These are phyloP conservation scores for Colletotrichum eleusines DNA, from an alignment of 2,329 filamentous ascomycete species.

Conservation along the genomic window DNA sequence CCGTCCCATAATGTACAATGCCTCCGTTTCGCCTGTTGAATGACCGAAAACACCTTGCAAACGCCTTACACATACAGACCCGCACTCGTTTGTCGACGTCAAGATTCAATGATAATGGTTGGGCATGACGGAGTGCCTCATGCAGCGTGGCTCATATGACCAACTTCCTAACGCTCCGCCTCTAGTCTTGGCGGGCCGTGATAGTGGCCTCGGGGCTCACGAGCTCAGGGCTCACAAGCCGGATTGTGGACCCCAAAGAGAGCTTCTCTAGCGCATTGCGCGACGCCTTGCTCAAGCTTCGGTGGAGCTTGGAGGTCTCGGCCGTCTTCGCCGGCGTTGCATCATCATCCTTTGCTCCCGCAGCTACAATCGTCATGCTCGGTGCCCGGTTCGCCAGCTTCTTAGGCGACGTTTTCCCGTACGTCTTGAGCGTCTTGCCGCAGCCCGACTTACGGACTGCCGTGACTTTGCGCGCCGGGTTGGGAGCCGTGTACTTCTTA, in stretches of 20 bases:
- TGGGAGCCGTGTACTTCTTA: constrained; percentile 41
- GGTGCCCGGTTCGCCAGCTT: constrained; percentile 33
- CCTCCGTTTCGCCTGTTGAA: constrained; percentile 40
- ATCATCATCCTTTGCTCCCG: constrained; percentile 17
- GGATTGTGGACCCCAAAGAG: constrained; percentile 36
- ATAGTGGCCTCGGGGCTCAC: constrained; percentile 35
- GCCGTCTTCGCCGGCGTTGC: constrained; percentile 12
- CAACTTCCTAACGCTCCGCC: not conserved
- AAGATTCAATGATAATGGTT: constrained; percentile 20
- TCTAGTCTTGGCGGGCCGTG: constrained; percentile 37
- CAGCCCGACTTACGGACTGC: constrained; percentile 41
- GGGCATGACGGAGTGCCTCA: not conserved
- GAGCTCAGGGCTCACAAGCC: constrained; percentile 40
- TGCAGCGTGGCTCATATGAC: not conserved
- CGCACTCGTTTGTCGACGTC: constrained; percentile 40
- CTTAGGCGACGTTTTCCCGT: constrained; percentile 38
- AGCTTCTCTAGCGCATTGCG: constrained; percentile 41
- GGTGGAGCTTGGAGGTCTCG: constrained; percentile 22
- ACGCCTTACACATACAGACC: constrained; percentile 36
- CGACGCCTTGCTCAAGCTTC: constrained; percentile 41
- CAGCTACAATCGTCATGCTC: constrained; percentile 42
- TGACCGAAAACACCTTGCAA: constrained; percentile 38
- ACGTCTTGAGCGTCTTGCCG: constrained; percentile 42
- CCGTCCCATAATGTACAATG: constrained; percentile 39
- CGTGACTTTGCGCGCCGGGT: constrained; percentile 37